Conservation (phyloP, 2,329 filamentous ascomycete genomes). For the Fusarium lateritium region DNA sequence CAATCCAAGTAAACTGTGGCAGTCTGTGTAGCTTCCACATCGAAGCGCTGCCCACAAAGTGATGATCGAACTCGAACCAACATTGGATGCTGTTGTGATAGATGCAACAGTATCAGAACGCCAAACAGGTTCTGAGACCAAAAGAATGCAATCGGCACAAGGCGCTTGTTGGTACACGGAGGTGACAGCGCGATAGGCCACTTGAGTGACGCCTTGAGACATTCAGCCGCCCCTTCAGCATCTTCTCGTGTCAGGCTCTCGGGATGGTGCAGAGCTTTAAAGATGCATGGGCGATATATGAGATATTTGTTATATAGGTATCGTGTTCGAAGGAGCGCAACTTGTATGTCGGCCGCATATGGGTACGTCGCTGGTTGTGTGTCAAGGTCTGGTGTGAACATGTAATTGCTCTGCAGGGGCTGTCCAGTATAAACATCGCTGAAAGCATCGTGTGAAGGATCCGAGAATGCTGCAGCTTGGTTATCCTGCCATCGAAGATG, state of each 20-base stretch:
- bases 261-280: constrained; percentile 71
- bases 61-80: constrained; percentile 64
- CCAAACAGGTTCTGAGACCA: constrained; percentile 75
- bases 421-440: constrained; percentile 40
- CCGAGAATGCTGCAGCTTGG: constrained; percentile 53
- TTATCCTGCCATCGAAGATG: constrained; percentile 71
- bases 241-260: constrained; percentile 69
- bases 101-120: constrained; percentile 69
- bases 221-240: constrained; percentile 67
- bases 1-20: constrained; percentile 70
- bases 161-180: constrained; percentile 68
- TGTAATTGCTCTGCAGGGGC: constrained; percentile 35
- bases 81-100: constrained; percentile 66
- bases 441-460: constrained; percentile 39
- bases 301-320: constrained; percentile 73
- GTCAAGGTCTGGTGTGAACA: constrained; percentile 47
- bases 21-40: constrained; percentile 65
- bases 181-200: constrained; percentile 74
- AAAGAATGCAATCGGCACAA: constrained; percentile 71
- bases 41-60: constrained; percentile 64
- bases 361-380: constrained; percentile 57
- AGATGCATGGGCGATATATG: constrained; percentile 71
- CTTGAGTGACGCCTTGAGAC: constrained; percentile 69
- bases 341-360: constrained; percentile 69
- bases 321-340: constrained; percentile 69